These are phyloP conservation scores for Pholiota molesta DNA, from an alignment of 768 basidiomycete genomes.

Conservation along the genomic window DNA sequence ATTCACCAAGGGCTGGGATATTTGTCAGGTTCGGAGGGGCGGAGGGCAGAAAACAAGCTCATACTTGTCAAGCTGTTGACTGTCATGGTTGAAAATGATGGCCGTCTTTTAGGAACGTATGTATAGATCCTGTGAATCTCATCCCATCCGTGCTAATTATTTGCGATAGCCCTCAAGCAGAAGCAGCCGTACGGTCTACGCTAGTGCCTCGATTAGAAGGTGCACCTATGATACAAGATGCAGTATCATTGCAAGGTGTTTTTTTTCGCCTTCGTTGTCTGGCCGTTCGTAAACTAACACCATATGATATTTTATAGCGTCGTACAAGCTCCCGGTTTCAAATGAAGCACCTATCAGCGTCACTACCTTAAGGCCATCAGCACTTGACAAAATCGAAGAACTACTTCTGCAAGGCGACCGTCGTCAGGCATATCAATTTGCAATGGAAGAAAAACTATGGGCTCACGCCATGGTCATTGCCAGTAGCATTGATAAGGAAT, in stretches of 20 bases:
- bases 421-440: slow-evolving; percentile 84
- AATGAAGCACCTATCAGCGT: slow-evolving; percentile 60
- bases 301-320: slow-evolving; percentile 9
- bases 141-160: neutral
- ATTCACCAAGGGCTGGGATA: slow-evolving; percentile 79
- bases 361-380: slow-evolving; percentile 59
- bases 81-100: slow-evolving; percentile 88
- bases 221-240: slow-evolving; percentile 22
- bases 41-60: slow-evolving; percentile 75
- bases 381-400: slow-evolving; percentile 77
- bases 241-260: slow-evolving; percentile 28
- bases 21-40: slow-evolving; percentile 53
- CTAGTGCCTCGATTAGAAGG: slow-evolving; percentile 61
- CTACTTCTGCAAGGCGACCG: slow-evolving; percentile 85
- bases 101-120: slow-evolving; percentile 84
- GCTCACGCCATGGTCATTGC: slow-evolving; percentile 95
- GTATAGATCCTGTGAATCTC: slow-evolving; percentile 27
- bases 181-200: slow-evolving; percentile 73
- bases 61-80: slow-evolving; percentile 73
- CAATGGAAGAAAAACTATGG: slow-evolving; percentile 89
- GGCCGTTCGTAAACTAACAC: neutral
- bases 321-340: slow-evolving; percentile 18
- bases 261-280: neutral
- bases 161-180: slow-evolving; percentile 56
- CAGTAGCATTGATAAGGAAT: slow-evolving; percentile 89